Percentiles rank a stretch among this genome's conserved stretches.
These are phyloP conservation scores for Rosa hybrid DNA, from an alignment of 331 rosid species.

Conservation along the genomic window DNA sequence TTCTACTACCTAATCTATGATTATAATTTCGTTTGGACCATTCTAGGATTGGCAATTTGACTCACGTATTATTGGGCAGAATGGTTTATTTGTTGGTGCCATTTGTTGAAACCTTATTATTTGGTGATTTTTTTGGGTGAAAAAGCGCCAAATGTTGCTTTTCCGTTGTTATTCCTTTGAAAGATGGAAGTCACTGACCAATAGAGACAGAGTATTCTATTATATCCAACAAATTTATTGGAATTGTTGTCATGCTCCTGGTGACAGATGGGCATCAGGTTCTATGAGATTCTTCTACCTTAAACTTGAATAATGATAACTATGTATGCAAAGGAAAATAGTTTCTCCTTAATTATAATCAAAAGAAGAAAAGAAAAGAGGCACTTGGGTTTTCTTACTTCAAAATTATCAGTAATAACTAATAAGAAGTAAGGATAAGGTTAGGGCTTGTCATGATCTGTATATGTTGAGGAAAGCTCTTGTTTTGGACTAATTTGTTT, in stretches of 20 bases:
- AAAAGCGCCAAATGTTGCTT: not conserved
- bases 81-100: conserved; percentile 35
- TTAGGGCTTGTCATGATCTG: conserved; percentile 33
- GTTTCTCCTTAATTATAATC: not conserved
- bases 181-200: conserved; percentile 6
- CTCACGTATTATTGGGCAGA: conserved; percentile 14
- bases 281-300: not conserved
- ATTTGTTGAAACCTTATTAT: conserved; percentile 22
- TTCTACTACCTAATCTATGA: conserved; percentile 20
- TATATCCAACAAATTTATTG: not conserved
- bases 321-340: not conserved
- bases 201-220: not conserved
- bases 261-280: conserved; percentile 2
- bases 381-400: not conserved
- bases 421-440: not conserved
- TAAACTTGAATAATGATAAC: not conserved
- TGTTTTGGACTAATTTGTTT: conserved; percentile 44
- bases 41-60: not conserved
- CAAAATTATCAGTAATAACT: conserved; percentile 24
- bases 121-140: no score
- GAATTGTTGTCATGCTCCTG: not conserved
- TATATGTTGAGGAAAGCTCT: conserved; percentile 42
- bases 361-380: not conserved
- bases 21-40: not conserved
- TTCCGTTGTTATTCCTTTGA: not conserved